Evolutionary conservation across 495 filamentous ascomycete species (phyloP).

Genomic region (Saxispiralis lemnorum): DNA sequence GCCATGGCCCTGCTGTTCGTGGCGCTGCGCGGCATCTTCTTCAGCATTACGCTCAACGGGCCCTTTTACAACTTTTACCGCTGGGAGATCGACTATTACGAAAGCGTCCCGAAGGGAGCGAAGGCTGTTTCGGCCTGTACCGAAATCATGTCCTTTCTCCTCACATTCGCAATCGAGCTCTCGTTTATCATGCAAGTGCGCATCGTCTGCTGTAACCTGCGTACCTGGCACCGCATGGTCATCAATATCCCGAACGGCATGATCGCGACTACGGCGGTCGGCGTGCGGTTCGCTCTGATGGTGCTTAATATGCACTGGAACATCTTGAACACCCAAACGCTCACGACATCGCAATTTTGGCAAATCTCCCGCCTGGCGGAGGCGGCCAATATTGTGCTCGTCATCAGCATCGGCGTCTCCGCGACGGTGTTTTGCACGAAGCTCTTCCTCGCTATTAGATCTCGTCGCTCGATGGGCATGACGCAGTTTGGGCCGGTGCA

Average conservation of each 20-base stretch:
- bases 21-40: constrained; percentile 40
- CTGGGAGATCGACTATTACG: constrained; percentile 38
- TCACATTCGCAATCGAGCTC: constrained; percentile 41
- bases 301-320: constrained; percentile 34
- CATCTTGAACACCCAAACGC: constrained; percentile 24
- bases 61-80: constrained; percentile 42
- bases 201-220: constrained; percentile 37
- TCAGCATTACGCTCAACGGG: constrained; percentile 26
- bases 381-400: constrained; percentile 36
- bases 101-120: constrained; percentile 29
- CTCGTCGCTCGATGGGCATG: constrained; percentile 39
- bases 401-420: constrained; percentile 58
- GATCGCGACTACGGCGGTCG: constrained; percentile 39
- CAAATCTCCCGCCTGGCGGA: constrained; percentile 25
- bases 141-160: constrained; percentile 36
- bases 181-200: constrained; percentile 61
- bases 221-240: constrained; percentile 23
- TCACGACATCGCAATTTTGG: neutral
- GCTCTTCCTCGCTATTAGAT: constrained; percentile 41
- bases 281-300: constrained; percentile 39
- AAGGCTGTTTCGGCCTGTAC: constrained; percentile 35
- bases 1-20: constrained; percentile 40
- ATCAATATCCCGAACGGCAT: constrained; percentile 34
- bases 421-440: constrained; percentile 54
- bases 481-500: constrained; percentile 48